Percentiles rank a stretch among this genome's conserved stretches.
These are phyloP conservation scores for Lagenidium sp. DNA, from an alignment of 352 stramenopile genomes.

Conservation along the genomic window DNA sequence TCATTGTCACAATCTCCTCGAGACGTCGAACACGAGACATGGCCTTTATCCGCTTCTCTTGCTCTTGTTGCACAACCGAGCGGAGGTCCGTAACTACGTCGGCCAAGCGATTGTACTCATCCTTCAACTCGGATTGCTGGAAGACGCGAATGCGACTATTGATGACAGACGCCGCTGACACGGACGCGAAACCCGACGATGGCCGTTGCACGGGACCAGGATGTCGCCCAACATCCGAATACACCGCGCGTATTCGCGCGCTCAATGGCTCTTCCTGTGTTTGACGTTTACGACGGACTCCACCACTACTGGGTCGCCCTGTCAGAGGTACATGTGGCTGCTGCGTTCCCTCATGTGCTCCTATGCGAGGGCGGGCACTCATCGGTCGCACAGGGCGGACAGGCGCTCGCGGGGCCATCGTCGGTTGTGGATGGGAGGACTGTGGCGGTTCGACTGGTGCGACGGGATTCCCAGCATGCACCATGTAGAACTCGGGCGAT, in stretches of 20 bases:
- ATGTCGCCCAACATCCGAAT: constrained; percentile 25
- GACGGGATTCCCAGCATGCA: constrained; percentile 26
- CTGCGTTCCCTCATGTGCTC: too few species aligned
- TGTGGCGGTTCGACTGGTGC: constrained; percentile 5
- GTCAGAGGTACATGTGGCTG: too few species aligned
- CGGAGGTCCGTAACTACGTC: constrained; percentile 47
- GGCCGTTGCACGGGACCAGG: too few species aligned
- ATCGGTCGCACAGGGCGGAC: constrained; percentile 15
- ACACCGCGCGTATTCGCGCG: constrained; percentile 36
- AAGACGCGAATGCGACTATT: constrained; percentile 30
- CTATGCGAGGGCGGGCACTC: constrained; percentile 33
- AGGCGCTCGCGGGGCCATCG: not conserved
- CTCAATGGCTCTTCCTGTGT: constrained; percentile 12
- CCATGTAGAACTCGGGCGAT: constrained; percentile 47
- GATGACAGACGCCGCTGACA: constrained; percentile 17
- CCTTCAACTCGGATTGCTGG: constrained; percentile 44
- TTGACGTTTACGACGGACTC: constrained; percentile 29
- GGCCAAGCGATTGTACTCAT: constrained; percentile 52
- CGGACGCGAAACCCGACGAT: too few species aligned
- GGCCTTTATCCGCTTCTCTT: constrained; percentile 35
- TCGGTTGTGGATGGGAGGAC: not conserved
- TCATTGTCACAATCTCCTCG: constrained; percentile 54
- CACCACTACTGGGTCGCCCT: too few species aligned
- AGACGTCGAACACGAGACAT: constrained; percentile 36
- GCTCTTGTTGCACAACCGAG: constrained; percentile 31